Evolutionary conservation across 2,329 filamentous ascomycete species (phyloP).

Genomic region (Stachybotrys elegans): DNA sequence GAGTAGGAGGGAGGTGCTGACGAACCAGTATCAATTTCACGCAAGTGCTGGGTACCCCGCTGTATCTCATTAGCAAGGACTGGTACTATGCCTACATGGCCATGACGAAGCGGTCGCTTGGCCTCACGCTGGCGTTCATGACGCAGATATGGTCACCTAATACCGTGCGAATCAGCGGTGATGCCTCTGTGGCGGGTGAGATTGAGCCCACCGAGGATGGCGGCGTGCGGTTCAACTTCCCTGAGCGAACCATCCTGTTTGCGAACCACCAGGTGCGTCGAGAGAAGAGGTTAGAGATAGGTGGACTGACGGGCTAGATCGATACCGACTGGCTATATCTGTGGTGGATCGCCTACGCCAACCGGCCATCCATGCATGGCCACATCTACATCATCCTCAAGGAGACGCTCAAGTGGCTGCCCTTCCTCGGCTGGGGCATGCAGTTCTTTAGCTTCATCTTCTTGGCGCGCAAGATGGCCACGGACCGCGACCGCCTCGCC

Average conservation of each 20-base stretch:
- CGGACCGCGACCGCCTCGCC: constrained; percentile 70
- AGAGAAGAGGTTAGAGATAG: constrained; percentile 8
- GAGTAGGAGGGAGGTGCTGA: constrained; percentile 10
- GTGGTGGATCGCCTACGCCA: constrained; percentile 90
- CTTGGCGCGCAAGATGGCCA: constrained; percentile 82
- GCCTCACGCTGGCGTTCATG: constrained; percentile 70
- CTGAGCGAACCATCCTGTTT: constrained; percentile 75
- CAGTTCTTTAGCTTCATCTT: constrained; percentile 89
- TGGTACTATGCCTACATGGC: constrained; percentile 85
- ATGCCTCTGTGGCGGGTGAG: constrained; percentile 72
- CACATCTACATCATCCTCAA: constrained; percentile 89
- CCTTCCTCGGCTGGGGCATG: constrained; percentile 74
- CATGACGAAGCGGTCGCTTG: constrained; percentile 79
- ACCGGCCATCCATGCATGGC: constrained; percentile 69
- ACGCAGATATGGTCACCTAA: constrained; percentile 88
- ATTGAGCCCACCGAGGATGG: constrained; percentile 66
- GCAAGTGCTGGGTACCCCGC: constrained; percentile 69
- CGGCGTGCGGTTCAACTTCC: constrained; percentile 71
- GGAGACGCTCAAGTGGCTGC: constrained; percentile 77
- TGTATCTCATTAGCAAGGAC: constrained; percentile 72
- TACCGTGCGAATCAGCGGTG: constrained; percentile 75
- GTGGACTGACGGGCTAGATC: constrained; percentile 41
- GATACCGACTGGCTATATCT: constrained; percentile 92
- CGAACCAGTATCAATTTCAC: constrained; percentile 56
- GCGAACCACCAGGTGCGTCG: constrained; percentile 71